Conservation (phyloP, 2,329 filamentous ascomycete genomes). For the Amylocarpus encephaloides region DNA sequence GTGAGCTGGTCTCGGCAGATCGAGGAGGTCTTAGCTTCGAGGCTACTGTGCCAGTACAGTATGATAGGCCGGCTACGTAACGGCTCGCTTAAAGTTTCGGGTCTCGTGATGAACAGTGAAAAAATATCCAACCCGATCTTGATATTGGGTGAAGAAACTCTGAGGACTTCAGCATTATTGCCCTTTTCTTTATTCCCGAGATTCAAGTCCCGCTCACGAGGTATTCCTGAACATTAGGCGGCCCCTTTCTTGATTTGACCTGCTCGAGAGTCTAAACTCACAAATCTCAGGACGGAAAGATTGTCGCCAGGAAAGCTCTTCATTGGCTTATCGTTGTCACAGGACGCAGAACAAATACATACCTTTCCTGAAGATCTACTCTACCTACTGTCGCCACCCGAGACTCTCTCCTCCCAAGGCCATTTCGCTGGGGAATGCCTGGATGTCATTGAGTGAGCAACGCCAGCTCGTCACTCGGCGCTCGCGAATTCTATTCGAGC, state of each 20-base stretch:
- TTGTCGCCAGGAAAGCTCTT: neutral
- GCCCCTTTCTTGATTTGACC: neutral
- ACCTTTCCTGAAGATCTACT: neutral
- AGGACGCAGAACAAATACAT: neutral
- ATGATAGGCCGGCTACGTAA: neutral
- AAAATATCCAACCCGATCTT: neutral
- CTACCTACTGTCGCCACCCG: no score
- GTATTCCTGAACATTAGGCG: no score
- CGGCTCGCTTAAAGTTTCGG: neutral
- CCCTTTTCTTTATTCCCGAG: no score
- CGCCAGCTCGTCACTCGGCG: no score
- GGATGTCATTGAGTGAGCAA: no score
- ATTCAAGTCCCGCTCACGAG: no score
- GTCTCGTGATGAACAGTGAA: neutral
- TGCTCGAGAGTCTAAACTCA: no score
- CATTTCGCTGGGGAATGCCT: no score
- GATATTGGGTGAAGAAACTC: no score
- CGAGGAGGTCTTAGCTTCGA: neutral
- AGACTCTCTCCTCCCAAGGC: neutral
- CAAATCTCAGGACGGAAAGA: conserved; percentile 1
- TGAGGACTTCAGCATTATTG: no score
- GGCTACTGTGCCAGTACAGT: neutral
- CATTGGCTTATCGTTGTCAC: neutral
- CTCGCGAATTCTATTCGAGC: no score
- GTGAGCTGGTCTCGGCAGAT: no score